Evolutionary conservation across 805 yeast genomes (phyloP), one percentile per base, ranked within the genome.

Genomic region (Candida endomychidarum): DNA sequence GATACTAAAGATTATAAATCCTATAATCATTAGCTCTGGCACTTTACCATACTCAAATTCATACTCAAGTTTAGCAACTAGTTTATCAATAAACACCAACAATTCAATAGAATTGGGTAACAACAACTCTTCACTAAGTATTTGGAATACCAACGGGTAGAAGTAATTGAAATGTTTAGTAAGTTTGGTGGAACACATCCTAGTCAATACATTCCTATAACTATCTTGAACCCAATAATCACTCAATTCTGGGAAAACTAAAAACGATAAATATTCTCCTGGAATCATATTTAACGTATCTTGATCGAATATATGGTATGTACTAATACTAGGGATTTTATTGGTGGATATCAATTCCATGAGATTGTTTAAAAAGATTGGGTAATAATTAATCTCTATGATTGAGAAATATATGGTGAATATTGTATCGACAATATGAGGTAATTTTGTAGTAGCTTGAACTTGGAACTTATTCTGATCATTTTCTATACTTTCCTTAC

Each of bases 291-390:
- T 59, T 57, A 16, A 59, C 43, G 55, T 68, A 51, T 1, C 46
- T 34, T 20, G 52, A 49, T 7, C 84, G 81, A 3, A 79, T 40
- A 7, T 60, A 42, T 28, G 55, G 58, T 14, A 58, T 43, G 76
- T 65, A 37, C 60, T 67, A 46, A 72, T 56, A 48, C 67, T 76
- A 2, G 86, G 85, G 1, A 83, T 57, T 22, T 63, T 60, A 35
- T 74, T 74, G 2, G 61, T 49, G 20, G 65, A 51, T 3, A 75
- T 56, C 57, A 74, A 61, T 3, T 53, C 49, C 17, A 78, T 50
- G 12, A 78, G 55, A 52, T 81, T 85, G 40, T 60, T 57, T 4
- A 73, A 46, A 50, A 74, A 78, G 1, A 81, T 47, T 0, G 87
- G 84, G 15, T 53, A 52, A 20, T 69, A 43, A 20, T 70, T 64